Conservation (phyloP, 2,329 filamentous ascomycete genomes). For the Allantophomopsis cytisporea region DNA sequence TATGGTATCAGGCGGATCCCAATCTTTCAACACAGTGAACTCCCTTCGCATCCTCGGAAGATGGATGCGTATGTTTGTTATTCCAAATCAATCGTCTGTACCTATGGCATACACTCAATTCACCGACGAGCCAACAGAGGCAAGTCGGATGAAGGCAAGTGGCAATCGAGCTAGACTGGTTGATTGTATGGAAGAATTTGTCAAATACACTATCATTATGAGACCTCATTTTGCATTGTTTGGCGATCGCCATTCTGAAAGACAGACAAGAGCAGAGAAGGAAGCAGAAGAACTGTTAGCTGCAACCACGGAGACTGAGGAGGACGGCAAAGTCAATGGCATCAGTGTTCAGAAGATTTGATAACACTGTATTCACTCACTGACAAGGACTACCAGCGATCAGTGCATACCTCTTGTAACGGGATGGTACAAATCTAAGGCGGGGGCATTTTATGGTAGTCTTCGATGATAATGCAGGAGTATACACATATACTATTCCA, state of each 20-base stretch:
- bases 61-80: constrained; percentile 59
- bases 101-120: no score
- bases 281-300: constrained; percentile 20
- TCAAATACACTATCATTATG: constrained; percentile 56
- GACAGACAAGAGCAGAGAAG: constrained; percentile 37
- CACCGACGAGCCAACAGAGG: no score
- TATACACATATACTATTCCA: no score
- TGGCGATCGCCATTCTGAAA: constrained; percentile 29
- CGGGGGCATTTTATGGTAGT: no score
- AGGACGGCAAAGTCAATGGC: neutral
- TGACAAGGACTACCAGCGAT: no score
- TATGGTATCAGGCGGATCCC: constrained; percentile 54
- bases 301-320: constrained; percentile 9
- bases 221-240: constrained; percentile 45
- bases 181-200: constrained; percentile 58
- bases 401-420: no score
- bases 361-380: neutral
- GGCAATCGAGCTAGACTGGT: constrained; percentile 44
- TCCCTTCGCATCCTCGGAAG: constrained; percentile 49
- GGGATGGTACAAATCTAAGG: no score
- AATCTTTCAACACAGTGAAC: constrained; percentile 55
- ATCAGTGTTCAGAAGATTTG: neutral
- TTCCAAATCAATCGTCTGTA: constrained; percentile 60
- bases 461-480: no score
- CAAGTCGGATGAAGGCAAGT: constrained; percentile 32